phyloP scores from a whole-genome alignment of 768 basidiomycete species.

The Leucocoprinus birnbaumii region DNA sequence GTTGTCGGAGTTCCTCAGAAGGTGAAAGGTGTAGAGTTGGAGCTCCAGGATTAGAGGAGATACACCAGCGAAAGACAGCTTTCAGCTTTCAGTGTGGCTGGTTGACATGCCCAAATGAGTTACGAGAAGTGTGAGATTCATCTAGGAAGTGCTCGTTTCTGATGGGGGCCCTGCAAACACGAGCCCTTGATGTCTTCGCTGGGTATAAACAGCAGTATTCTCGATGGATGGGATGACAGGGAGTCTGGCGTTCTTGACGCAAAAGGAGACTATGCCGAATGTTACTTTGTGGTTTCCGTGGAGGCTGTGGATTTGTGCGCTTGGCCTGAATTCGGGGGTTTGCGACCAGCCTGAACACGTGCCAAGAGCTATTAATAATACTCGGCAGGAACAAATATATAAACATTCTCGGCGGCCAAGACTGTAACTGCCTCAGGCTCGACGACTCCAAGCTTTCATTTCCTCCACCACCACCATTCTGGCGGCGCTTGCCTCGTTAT shows the following conservation, averaged over 20 bases:
- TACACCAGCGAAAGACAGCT: not conserved
- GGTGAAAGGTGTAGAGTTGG: not conserved
- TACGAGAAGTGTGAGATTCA: not conserved
- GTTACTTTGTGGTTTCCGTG: slow-evolving; percentile 2
- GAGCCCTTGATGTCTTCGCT: slow-evolving; percentile 5
- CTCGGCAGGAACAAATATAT: slow-evolving; percentile 22
- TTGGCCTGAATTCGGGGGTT: not conserved
- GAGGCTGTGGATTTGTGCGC: not conserved
- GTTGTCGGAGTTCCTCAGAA: not conserved
- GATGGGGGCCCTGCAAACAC: slow-evolving; percentile 4
- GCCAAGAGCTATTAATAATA: slow-evolving; percentile 13
- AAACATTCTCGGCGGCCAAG: slow-evolving; percentile 16
- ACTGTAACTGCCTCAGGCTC: slow-evolving; percentile 8
- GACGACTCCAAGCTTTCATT: slow-evolving; percentile 19
- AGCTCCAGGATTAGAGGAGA: not conserved
- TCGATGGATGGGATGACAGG: not conserved
- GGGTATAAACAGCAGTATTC: not conserved
- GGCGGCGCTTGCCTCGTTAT: not conserved
- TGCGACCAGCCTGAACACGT: slow-evolving; percentile 16
- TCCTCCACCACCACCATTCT: slow-evolving; percentile 12
- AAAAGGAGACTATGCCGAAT: slow-evolving; percentile 9
- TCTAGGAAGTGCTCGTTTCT: slow-evolving; percentile 6
- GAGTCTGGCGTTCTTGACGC: slow-evolving; percentile 7
- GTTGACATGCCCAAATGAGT: not conserved
- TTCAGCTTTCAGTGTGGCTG: not conserved